Base-by-base conservation (phyloP, 2,329 filamentous ascomycete genomes). In the Trichoderma sp. region DNA sequence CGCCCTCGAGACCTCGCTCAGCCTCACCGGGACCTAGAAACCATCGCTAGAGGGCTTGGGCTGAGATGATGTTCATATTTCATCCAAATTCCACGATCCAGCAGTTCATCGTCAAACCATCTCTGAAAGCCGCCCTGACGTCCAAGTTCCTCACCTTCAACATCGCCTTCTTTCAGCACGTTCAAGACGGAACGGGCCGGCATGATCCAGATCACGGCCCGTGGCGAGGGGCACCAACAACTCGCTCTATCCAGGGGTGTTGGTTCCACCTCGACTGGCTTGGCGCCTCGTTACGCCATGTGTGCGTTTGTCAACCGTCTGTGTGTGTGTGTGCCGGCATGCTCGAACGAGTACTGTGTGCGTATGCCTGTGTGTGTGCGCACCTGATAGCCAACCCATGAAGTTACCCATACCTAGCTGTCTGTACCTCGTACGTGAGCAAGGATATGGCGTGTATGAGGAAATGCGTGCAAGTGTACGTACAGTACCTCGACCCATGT, bases 141-240 rank as follows among this genome's bases (percentile, higher is more conserved):
- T 52, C 24, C 17, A 47, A 14, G 15, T 14, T 14, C 17, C 47
- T 44, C 15, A n/a, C 21, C 39, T 41, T 30, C 21, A 4, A n/a
- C 30, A 34, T 26, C 47, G 43, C n/a, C 48, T 41, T 3, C 34
- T 57, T 24, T 47, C 52, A 66, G 50, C 51, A 56, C 45, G 24
- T 63, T 44, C 39, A 45, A 58, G 52, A 58, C 64, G 64, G 64
- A 62, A 66, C 64, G 64, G 64, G 51, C 64, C 64, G 64, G 64
- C 54, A 52, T 62, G 59, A 54, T 66, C 64, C 50, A 66, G 56
- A 54, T 63, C 52, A 64, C 65, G 65, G 65, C 65, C 65, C 65
- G 65, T 64, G 50, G 61, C 65, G 55, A 66, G 61, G 60, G 43
- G 62, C 65, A 66, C 65, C 56, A 64, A 64, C 56, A 51, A 39